Percentiles rank a stretch among this genome's conserved stretches.
Evolutionary conservation across 257 asterid species (phyloP).

Genomic region (Rhazya stricta): DNA sequence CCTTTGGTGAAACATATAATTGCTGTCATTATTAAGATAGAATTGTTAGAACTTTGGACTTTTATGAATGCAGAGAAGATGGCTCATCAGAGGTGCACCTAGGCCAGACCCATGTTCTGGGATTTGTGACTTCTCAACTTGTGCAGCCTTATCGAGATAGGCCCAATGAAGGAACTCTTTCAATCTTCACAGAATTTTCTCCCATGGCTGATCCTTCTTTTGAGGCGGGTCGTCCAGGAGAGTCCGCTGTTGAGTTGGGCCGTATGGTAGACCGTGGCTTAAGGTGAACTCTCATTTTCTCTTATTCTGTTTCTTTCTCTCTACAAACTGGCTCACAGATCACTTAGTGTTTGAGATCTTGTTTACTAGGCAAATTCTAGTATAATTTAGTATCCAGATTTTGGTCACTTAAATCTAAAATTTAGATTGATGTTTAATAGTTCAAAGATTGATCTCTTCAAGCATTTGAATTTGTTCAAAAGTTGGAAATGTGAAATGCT

Average conservation of each 20-base stretch:
- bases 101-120: conserved; percentile 89
- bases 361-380: background rate
- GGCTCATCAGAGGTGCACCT: conserved; percentile 95
- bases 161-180: conserved; percentile 82
- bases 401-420: background rate
- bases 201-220: conserved; percentile 99
- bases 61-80: conserved; percentile 64
- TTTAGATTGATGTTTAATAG: background rate
- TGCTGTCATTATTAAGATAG: background rate
- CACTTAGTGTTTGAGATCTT: background rate
- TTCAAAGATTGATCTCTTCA: background rate
- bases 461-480: background rate
- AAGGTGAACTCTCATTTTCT: conserved; percentile 42
- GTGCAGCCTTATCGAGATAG: conserved; percentile 92
- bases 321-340: background rate
- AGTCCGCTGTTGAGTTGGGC: conserved; percentile 87
- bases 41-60: conserved; percentile 4
- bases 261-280: conserved; percentile 94
- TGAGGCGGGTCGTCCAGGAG: conserved; percentile 90
- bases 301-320: background rate
- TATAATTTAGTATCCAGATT: background rate
- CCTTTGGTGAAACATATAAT: background rate
- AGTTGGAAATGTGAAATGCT: background rate
- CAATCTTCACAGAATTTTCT: conserved; percentile 85
- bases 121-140: conserved; percentile 72